phyloP scores from a whole-genome alignment of 2,329 filamentous ascomycete species.

The Hypomyces rosellus region DNA sequence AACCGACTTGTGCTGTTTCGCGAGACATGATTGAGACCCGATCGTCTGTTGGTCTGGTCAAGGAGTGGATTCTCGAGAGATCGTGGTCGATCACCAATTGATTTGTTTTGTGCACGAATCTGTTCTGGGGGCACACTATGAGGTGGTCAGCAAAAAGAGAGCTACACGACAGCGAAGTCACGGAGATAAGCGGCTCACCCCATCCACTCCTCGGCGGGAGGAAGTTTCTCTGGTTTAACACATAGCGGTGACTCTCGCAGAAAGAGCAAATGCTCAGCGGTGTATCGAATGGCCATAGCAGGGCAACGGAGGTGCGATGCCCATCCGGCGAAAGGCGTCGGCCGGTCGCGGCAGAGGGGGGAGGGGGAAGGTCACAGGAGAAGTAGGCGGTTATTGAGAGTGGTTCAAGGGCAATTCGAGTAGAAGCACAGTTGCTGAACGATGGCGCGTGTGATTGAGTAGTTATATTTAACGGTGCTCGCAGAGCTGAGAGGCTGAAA shows the following conservation, averaged over 20 bases:
- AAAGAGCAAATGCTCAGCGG: slow-evolving; percentile 66
- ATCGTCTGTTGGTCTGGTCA: slow-evolving; percentile 46
- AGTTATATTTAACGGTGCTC: slow-evolving; percentile 2
- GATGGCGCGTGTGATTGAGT: not conserved
- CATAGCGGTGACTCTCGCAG: slow-evolving; percentile 79
- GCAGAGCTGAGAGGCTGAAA: not conserved
- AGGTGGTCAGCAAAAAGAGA: not conserved
- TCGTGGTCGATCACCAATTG: slow-evolving; percentile 37
- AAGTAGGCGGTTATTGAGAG: not conserved
- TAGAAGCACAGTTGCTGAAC: not conserved
- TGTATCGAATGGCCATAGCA: slow-evolving; percentile 60
- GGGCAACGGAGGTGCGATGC: slow-evolving; percentile 27
- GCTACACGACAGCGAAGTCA: not conserved
- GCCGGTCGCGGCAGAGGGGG: slow-evolving; percentile 5
- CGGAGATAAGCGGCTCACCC: slow-evolving; percentile 52
- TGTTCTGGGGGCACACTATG: slow-evolving; percentile 40
- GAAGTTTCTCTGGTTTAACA: slow-evolving; percentile 69
- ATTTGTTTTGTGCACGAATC: slow-evolving; percentile 39
- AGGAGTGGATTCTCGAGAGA: slow-evolving; percentile 38
- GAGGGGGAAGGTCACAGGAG: not conserved
- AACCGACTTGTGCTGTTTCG: slow-evolving; percentile 52
- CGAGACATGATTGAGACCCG: slow-evolving; percentile 46
- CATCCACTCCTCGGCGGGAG: slow-evolving; percentile 93
- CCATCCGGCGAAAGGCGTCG: slow-evolving; percentile 27
- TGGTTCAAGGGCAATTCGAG: not conserved